phyloP scores from a whole-genome alignment of 1,284 basidiomycete genomes.

The Porogramme epimiltina region DNA sequence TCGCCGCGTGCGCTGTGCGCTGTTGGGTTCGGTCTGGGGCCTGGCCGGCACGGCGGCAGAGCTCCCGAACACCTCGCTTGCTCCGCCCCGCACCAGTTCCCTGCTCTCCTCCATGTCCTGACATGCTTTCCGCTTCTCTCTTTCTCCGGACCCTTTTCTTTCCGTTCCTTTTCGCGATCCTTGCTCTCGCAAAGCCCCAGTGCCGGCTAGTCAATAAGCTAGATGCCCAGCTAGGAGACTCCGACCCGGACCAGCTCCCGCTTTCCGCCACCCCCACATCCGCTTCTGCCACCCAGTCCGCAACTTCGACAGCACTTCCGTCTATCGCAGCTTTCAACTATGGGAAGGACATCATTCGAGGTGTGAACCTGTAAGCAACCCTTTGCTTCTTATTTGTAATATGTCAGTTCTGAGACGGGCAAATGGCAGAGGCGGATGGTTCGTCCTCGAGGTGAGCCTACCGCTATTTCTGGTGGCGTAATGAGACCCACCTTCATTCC shows the following conservation, averaged over 20 bases:
- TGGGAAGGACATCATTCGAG: slow-evolving; percentile 53
- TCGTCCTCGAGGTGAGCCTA: slow-evolving; percentile 56
- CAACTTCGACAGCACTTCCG: slow-evolving; percentile 2
- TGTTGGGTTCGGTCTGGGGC: too few relatives aligned
- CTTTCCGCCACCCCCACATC: slow-evolving; percentile 5
- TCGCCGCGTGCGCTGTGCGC: too few relatives aligned
- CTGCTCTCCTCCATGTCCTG: slow-evolving; percentile 3
- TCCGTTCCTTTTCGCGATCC: not conserved
- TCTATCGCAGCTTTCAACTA: slow-evolving; percentile 48
- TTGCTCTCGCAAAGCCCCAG: slow-evolving; percentile 18
- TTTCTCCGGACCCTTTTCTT: not conserved
- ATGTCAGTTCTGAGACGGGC: not conserved
- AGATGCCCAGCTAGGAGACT: slow-evolving; percentile 5
- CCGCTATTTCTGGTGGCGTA: not conserved
- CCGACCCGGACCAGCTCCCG: slow-evolving; percentile 7
- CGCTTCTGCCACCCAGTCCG: slow-evolving; percentile 1
- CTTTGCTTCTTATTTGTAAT: not conserved
- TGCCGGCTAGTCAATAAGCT: slow-evolving; percentile 26
- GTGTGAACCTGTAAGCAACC: slow-evolving; percentile 60
- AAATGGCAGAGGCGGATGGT: slow-evolving; percentile 57
- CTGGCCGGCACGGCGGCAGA: too few relatives aligned
- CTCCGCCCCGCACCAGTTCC: too few relatives aligned
- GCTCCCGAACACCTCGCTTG: too few relatives aligned
- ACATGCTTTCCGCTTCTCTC: not conserved
- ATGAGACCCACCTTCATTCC: too few relatives aligned